Evolutionary conservation across 2,329 filamentous ascomycete species (phyloP), one percentile per base, ranked within the genome.

Genomic region (Mycosphaerella sp.): DNA sequence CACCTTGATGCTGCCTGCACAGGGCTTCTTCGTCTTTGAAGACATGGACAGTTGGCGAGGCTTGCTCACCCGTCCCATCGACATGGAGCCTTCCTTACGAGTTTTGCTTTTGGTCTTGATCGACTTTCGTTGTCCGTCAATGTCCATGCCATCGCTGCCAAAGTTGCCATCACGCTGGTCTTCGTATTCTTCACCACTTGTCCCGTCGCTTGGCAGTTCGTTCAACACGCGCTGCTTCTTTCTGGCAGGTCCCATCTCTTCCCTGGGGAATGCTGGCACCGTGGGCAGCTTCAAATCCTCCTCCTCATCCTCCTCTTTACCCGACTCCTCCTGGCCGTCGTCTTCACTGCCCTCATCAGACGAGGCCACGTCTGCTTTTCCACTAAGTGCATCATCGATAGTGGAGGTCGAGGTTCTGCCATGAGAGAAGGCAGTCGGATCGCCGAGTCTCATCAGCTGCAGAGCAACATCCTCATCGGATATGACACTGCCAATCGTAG

Each of bases 401-500:
- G 92, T 96, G 0, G 92, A 96, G 6, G 90, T 89, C 7, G 92
- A 96, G 2, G 89, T 95, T 62, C 92, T 87, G 51, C 90, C 91
- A 66, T 95, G 89, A 1, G 90, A 95, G 66, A 95, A 86, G 69
- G 95, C 95, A 53, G 90, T 93, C 64, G 91, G 89, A 69, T 96
- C 91, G 44, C 93, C 91, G 51, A 98, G 81, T 63, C 92, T 87
- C 85, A 98, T 97, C 66, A 98, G 78, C 74, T 97, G 93, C 68
- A 96, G 85, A 54, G 93, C 93, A 58, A 97, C 93, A 72, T 98
- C 93, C 72, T 98, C 93, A 69, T 98, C 93, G 11, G 92, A 97
- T 71, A 98, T 92, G 71, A 89, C 95, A 73, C 92, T 97, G 51
- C 89, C 89, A 64, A 97, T 87, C 10, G 93, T 98, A n/a, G 92